A percentile compares a stretch with the other conserved stretches of the same genome.
Conservation (phyloP, 108 stramenopile species). For the Poteriospumella lacustris region DNA sequence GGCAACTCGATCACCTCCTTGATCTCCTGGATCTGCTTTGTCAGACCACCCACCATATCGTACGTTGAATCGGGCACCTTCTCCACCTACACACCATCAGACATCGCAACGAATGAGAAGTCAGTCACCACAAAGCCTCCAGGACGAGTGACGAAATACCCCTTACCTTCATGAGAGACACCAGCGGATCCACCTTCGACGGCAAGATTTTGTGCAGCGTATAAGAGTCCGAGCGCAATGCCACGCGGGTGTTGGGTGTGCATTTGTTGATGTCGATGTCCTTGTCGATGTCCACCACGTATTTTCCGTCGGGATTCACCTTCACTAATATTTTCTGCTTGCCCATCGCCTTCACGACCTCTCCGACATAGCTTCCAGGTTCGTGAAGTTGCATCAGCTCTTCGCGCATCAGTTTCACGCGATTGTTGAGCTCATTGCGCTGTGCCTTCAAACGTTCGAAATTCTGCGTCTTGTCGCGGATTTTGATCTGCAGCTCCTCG, state of each 20-base stretch:
- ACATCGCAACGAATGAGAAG: not conserved
- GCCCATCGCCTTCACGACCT: constrained; percentile 99
- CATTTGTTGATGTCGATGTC: constrained; percentile 92
- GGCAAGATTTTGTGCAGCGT: constrained; percentile 96
- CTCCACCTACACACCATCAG: constrained; percentile 64
- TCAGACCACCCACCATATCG: constrained; percentile 98
- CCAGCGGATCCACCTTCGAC: constrained; percentile 98
- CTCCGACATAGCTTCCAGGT: constrained; percentile 95
- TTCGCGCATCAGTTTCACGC: constrained; percentile 87
- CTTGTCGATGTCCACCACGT: constrained; percentile 94
- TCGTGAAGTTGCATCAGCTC: constrained; percentile 97
- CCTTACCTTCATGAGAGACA: constrained; percentile 81
- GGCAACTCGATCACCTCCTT: constrained; percentile 99
- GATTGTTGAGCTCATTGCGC: constrained; percentile 91
- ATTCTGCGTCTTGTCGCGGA: constrained; percentile 56
- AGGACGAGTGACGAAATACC: not conserved
- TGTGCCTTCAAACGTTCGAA: constrained; percentile 85
- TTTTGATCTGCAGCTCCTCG: constrained; percentile 53
- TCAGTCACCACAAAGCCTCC: not conserved
- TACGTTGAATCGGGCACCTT: constrained; percentile 99
- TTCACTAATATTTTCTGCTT: constrained; percentile 95
- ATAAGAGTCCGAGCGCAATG: constrained; percentile 95
- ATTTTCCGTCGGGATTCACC: constrained; percentile 98
- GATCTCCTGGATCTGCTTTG: constrained; percentile 99
- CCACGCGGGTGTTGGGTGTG: constrained; percentile 95